Base-by-base conservation (phyloP, 2,329 filamentous ascomycete genomes). In the Penicillium sp. region DNA sequence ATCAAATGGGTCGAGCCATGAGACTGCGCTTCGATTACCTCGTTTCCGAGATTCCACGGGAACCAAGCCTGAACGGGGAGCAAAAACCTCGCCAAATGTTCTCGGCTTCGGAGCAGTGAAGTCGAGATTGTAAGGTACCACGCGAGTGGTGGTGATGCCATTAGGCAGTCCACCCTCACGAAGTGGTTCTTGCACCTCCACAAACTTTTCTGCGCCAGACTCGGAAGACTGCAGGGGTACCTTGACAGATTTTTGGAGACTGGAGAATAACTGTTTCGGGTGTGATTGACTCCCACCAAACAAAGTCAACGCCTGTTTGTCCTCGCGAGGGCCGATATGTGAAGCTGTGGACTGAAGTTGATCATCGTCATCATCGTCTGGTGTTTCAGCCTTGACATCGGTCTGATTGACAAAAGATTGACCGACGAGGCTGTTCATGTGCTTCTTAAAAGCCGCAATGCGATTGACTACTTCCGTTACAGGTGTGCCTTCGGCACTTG, bases 191-290 rank as follows among this genome's bases (percentile, higher is more conserved):
- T 75, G 75, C 26, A 80, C 71, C 55, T 79, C 75, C 45, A 78
- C 73, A 26, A 66, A 65, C 24, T 70, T 68, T 52, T 65, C 62
- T 7, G 68, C 62, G 9, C 75, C 72, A 13, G 74, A 68, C 31
- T 77, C 74, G 14, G 77, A 68, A 7, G 72, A 73, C 22, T 71
- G 67, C 44, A 71, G 49, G n/a, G 71, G 67, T 26, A 71, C 64
- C 37, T 69, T 70, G 45, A 70, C 64, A 1, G 74, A 71, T 54
- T 84, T 81, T 62, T 89, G 90, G 49, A 96, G 79, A 73, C 93
- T 96, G 4, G 93, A 96, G 72, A 95, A 97, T 4, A 97, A 79
- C 58, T 93, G 90, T 65, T 87, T 88, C 35, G 90, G 83, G 46
- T 87, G 86, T 1, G 88, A 86, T 42, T 89, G 89, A 64, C 87